These are phyloP conservation scores for Conticribra guillardii DNA, from an alignment of 108 stramenopile species.

Conservation along the genomic window DNA sequence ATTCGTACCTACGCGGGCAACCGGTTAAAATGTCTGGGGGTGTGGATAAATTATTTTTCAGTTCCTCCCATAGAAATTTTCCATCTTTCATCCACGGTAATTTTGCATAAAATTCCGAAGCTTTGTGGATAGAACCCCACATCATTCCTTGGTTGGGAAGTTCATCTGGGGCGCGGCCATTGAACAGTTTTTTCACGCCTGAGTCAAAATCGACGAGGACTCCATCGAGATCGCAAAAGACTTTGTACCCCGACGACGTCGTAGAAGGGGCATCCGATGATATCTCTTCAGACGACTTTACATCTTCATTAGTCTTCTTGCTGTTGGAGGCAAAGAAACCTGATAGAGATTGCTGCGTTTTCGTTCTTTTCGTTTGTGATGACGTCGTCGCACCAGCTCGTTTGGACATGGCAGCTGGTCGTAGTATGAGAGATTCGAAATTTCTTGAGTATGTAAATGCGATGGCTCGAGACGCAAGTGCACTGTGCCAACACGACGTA, in stretches of 20 bases:
- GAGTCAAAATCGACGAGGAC: constrained; percentile 80
- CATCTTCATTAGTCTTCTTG: neutral
- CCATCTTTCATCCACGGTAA: constrained; percentile 81
- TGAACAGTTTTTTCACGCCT: constrained; percentile 58
- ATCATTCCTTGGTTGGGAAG: constrained; percentile 38
- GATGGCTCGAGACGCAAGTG: no score
- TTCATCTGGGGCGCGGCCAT: constrained; percentile 39
- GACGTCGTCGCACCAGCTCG: neutral
- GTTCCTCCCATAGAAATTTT: constrained; percentile 60
- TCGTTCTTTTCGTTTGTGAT: constrained; percentile 4
- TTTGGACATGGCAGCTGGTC: constrained; percentile 7
- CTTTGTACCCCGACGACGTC: constrained; percentile 41
- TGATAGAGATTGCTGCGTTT: constrained; percentile 24
- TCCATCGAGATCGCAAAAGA: constrained; percentile 86
- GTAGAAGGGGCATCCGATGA: neutral
- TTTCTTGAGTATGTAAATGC: no score
- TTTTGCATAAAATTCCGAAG: constrained; percentile 54
- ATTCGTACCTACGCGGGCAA: constrained; percentile 48
- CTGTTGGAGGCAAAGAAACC: constrained; percentile 25
- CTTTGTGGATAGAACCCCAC: constrained; percentile 60
- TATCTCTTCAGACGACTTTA: neutral
- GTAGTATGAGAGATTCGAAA: no score
- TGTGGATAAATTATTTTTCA: constrained; percentile 27
- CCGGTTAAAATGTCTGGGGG: constrained; percentile 75
- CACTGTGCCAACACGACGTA: no score